Base-by-base conservation (phyloP, 2,329 filamentous ascomycete genomes). In the Blastomyces parvus region DNA sequence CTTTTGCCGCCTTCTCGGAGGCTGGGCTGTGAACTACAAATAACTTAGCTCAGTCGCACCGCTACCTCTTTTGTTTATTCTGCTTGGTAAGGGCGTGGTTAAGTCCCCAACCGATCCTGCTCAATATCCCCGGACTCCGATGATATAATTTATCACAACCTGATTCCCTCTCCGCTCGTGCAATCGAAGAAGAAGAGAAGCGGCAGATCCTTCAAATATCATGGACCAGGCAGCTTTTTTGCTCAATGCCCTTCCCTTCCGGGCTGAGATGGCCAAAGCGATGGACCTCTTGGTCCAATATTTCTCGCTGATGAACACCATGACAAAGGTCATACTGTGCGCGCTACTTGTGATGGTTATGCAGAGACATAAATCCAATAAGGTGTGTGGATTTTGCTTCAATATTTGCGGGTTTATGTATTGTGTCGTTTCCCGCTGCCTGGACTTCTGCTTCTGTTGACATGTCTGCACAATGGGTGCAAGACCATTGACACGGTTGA, bases 231-330 rank as follows among this genome's bases (percentile, higher is more conserved):
- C 30, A 57, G 11, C n/a, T 40, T 7, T 40, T 8, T 4, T 57
- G 11, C 8, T 38, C 33, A n/a, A 57, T 25, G 17, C 8, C 25
- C 2, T 57, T n/a, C 55, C 55, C n/a, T 57, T 36, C 55, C 33
- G 36, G 55, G 55, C 30, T 19, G 33, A 57, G 36, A 57, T 57
- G 33, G 19, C n/a, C 13, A 38, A 42, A 33, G 55, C 11, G 33
- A 25, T 40, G 11, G 55, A 57, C 33, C 30, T 57, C 11, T 2
- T 57, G 8, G n/a, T 22, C n/a, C 36, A 40, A 9, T 57, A 42
- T 57, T 42, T 57, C 55, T 57, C 55, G 27, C 11, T 57, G 19
- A 57, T 57, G 55, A 57, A 57, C n/a, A 22, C 55, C 33, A 42
- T 57, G n/a, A 57, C 55, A 9, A 57, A 57, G 33, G n/a, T 57